A percentile compares a stretch with the other conserved stretches of the same genome.
phyloP scores from a whole-genome alignment of 441 rosid species.

The Euphorbia celastroides region DNA sequence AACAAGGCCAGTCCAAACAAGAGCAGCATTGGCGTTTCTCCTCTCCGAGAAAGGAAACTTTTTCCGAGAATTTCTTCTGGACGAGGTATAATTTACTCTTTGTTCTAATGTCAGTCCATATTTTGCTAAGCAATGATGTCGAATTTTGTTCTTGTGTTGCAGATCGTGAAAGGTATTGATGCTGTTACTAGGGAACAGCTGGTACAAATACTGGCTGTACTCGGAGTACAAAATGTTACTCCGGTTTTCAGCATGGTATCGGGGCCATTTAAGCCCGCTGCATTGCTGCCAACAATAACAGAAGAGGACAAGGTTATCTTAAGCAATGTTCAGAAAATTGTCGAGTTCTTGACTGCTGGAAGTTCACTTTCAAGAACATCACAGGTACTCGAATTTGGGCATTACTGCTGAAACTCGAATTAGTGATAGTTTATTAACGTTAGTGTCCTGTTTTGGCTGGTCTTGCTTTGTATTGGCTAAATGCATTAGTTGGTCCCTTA shows the following conservation, averaged over 20 bases:
- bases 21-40: constrained; percentile 86
- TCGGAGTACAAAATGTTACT: constrained; percentile 57
- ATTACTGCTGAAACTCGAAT: not conserved
- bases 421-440: not conserved
- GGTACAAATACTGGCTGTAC: constrained; percentile 59
- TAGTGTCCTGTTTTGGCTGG: not conserved
- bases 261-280: constrained; percentile 72
- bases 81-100: too few relatives aligned
- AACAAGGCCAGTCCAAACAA: constrained; percentile 60
- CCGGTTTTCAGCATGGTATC: constrained; percentile 87
- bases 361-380: constrained; percentile 52
- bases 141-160: constrained; percentile 22
- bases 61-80: constrained; percentile 93
- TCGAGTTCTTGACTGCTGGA: constrained; percentile 72
- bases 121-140: not conserved
- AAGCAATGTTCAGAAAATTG: constrained; percentile 72
- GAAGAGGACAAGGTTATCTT: constrained; percentile 77
- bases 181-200: constrained; percentile 91
- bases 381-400: constrained; percentile 42
- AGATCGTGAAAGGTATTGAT: constrained; percentile 95
- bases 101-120: too few relatives aligned
- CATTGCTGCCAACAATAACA: constrained; percentile 68
- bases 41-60: constrained; percentile 87
- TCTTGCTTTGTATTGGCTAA: too few relatives aligned
- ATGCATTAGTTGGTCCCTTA: too few relatives aligned